phyloP scores from a whole-genome alignment of 2,329 filamentous ascomycete genomes.

The Nigrospora osmanthi region DNA sequence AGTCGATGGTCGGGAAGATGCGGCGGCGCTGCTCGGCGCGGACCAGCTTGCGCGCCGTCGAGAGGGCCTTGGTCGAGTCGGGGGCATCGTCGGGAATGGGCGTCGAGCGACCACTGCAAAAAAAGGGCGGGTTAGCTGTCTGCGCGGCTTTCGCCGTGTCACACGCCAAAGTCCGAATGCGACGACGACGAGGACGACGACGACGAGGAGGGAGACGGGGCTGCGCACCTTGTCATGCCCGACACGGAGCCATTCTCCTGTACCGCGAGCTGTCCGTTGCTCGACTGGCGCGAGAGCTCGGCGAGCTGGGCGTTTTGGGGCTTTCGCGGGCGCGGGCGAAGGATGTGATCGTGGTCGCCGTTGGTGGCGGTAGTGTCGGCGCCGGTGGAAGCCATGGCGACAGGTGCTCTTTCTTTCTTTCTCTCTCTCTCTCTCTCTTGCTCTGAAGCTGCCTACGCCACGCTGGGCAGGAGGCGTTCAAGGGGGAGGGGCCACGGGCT shows the following conservation, averaged over 20 bases:
- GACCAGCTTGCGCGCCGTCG: constrained; percentile 73
- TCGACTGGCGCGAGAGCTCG: constrained; percentile 33
- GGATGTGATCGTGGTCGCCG: constrained; percentile 30
- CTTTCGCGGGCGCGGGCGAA: constrained; percentile 43
- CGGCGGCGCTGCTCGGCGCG: constrained; percentile 74
- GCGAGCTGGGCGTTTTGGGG: constrained; percentile 39
- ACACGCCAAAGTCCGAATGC: too few relatives aligned
- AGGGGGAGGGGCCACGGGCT: too few relatives aligned
- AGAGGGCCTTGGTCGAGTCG: constrained; percentile 83
- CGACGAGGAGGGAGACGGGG: background rate
- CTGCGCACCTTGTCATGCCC: constrained; percentile 36
- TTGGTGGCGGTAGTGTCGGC: constrained; percentile 3
- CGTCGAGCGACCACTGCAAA: constrained; percentile 67
- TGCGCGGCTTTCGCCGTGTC: too few relatives aligned
- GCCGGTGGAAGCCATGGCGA: constrained; percentile 6
- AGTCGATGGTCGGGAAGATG: constrained; percentile 90
- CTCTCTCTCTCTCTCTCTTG: too few relatives aligned
- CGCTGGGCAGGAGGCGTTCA: too few relatives aligned
- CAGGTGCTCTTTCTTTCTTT: too few relatives aligned
- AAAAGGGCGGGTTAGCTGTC: constrained; percentile 6
- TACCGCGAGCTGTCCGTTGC: constrained; percentile 26
- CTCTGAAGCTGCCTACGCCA: too few relatives aligned
- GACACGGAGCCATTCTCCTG: constrained; percentile 28
- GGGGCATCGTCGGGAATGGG: constrained; percentile 83
- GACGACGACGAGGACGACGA: too few relatives aligned